Evolutionary conservation across 2,329 filamentous ascomycete genomes (phyloP).

Genomic region (Xylariaceae sp.): DNA sequence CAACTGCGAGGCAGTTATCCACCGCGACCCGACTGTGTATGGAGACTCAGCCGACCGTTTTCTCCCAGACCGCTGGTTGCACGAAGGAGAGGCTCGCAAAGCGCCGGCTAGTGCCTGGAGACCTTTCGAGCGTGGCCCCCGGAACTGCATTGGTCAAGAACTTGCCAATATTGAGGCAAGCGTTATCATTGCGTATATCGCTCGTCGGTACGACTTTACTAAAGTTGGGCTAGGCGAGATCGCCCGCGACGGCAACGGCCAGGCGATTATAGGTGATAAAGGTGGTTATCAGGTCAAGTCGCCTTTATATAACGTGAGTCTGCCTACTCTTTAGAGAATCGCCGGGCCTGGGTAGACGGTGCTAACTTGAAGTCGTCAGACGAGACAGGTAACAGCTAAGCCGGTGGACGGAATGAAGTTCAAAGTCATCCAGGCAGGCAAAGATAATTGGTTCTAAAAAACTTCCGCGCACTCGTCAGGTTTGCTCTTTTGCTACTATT

Average conservation of each 20-base stretch:
- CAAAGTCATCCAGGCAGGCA: background rate
- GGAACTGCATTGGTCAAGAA: conserved; percentile 13
- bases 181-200: conserved; percentile 9
- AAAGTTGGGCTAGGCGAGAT: conserved; percentile 8
- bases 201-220: conserved; percentile 13
- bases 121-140: conserved; percentile 10
- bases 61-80: conserved; percentile 40
- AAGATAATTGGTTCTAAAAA: background rate
- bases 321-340: background rate
- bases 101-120: conserved; percentile 41
- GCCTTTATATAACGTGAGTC: conserved; percentile 2
- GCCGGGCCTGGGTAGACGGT: background rate
- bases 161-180: conserved; percentile 10
- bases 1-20: conserved; percentile 34
- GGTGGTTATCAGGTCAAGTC: conserved; percentile 1
- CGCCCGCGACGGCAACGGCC: background rate
- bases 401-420: conserved; percentile 13
- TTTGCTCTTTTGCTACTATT: too few species aligned
- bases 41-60: conserved; percentile 36
- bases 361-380: background rate
- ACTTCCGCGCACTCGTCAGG: too few species aligned
- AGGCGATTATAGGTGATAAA: background rate
- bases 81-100: conserved; percentile 16
- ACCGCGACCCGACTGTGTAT: conserved; percentile 35
- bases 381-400: conserved; percentile 5